Percentiles rank a stretch among this genome's conserved stretches.
phyloP scores from a whole-genome alignment of 495 filamentous ascomycete species.

The Daldinia loculata region DNA sequence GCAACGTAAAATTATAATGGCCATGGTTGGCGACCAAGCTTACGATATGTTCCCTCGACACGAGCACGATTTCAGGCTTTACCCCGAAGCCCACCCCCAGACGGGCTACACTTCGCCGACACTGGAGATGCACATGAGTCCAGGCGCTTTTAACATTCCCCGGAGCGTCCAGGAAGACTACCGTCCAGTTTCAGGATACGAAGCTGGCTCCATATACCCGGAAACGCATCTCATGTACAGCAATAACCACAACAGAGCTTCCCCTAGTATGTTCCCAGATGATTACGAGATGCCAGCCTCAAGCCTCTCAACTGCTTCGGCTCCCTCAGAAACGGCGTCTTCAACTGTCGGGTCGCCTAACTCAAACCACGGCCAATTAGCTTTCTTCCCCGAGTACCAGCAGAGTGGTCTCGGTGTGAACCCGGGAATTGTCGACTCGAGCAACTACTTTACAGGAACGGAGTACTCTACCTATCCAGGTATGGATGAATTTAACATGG shows the following conservation, averaged over 20 bases:
- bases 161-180: constrained; percentile 52
- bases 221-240: constrained; percentile 50
- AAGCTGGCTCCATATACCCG: constrained; percentile 45
- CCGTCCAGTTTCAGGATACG: constrained; percentile 50
- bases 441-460: constrained; percentile 64
- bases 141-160: constrained; percentile 50
- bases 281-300: constrained; percentile 59
- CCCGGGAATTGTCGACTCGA: constrained; percentile 72
- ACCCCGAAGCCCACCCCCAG: constrained; percentile 55
- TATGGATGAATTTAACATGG: constrained; percentile 59
- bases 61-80: constrained; percentile 54
- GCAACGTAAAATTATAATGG: constrained; percentile 36
- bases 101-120: constrained; percentile 46
- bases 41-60: constrained; percentile 48
- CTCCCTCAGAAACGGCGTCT: constrained; percentile 73
- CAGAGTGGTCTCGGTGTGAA: constrained; percentile 68
- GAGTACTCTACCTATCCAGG: constrained; percentile 63
- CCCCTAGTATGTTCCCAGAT: constrained; percentile 56
- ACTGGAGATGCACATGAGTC: constrained; percentile 55
- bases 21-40: constrained; percentile 42
- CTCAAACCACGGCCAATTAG: constrained; percentile 67
- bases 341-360: constrained; percentile 85
- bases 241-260: constrained; percentile 46
- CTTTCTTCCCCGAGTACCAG: constrained; percentile 69
- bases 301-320: constrained; percentile 78